Evolutionary conservation across 139 green algal species (phyloP), one percentile per base, ranked within the genome.

Genomic region (Ulvella scutata): DNA sequence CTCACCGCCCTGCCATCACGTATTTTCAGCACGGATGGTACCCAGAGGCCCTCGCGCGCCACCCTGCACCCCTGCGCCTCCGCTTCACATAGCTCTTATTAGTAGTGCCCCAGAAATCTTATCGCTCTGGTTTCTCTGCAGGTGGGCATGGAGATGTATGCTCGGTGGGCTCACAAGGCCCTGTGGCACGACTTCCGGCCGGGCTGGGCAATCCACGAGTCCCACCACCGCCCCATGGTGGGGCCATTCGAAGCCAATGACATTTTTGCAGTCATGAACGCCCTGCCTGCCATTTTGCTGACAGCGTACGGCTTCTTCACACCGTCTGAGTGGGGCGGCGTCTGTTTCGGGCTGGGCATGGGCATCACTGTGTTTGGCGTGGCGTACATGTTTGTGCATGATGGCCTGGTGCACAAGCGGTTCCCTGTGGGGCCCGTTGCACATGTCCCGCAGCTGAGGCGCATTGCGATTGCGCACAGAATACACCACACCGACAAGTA

Each of bases 321-420:
- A 43, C 87, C 90, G 13, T 85, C 84, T 51, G 38, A 96, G 7
- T 61, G 84, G 23, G 88, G 87, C 26, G 87, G 86, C 67, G 35
- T 95, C 26, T 94, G 85, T 79, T 98, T 96, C 76, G 93, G 93
- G 20, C 84, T 87, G 17, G 94, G 95, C 2, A 82, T 99, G 43
- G 95, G 95, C 80, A 98, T 99, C 84, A 97, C 93, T 2, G 78
- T 97, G 2, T 99, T 96, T 74, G 95, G 94, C 60, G 97, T 97
- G 59, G 85, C 79, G 21, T 99, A 99, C 88, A 97, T 99, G 92
- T 98, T 98, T 83, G 86, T 98, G 23, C 95, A 99, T 79, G 95
- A 98, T 78, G 94, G 82, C 9, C 59, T 89, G 20, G 83, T 91
- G 36, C 86, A 88, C 78, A 79, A 75, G 51, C 87, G 93, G 36